Evolutionary conservation across 1,284 basidiomycete genomes (phyloP).

Genomic region (Tilletia indica): DNA sequence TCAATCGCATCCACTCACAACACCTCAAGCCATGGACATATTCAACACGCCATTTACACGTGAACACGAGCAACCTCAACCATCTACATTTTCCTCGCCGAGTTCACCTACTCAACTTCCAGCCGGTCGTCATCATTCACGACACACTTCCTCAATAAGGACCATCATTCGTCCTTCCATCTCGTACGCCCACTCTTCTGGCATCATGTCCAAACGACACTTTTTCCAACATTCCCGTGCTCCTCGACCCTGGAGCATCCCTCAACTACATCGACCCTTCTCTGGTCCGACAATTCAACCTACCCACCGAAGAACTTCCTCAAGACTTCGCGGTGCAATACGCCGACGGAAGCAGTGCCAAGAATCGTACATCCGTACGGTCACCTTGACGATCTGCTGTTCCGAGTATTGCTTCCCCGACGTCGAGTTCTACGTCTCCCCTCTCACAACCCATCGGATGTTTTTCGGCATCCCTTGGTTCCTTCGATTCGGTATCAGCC

Average conservation of each 20-base stretch:
- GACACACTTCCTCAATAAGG: no score
- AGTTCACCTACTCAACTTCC: no score
- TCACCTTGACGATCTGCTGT: constrained; percentile 5
- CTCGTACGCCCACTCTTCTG: no score
- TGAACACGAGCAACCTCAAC: no score
- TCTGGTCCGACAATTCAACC: not conserved
- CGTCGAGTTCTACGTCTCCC: constrained; percentile 8
- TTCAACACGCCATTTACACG: no score
- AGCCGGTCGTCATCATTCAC: not conserved
- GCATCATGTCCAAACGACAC: not conserved
- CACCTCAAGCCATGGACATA: no score
- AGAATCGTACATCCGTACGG: not conserved
- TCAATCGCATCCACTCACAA: no score
- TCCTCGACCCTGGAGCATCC: not conserved
- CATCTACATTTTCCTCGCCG: no score
- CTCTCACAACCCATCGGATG: constrained; percentile 6
- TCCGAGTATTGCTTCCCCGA: not conserved
- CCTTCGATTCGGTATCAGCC: not conserved
- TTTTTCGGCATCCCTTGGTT: constrained; percentile 14
- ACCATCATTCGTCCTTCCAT: no score
- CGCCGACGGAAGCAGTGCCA: not conserved
- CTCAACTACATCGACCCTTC: constrained; percentile 14
- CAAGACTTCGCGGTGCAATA: not conserved
- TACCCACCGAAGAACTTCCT: not conserved
- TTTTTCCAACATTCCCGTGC: not conserved